phyloP scores from a whole-genome alignment of 2,329 filamentous ascomycete species.

The Penicillium brasilianum region DNA sequence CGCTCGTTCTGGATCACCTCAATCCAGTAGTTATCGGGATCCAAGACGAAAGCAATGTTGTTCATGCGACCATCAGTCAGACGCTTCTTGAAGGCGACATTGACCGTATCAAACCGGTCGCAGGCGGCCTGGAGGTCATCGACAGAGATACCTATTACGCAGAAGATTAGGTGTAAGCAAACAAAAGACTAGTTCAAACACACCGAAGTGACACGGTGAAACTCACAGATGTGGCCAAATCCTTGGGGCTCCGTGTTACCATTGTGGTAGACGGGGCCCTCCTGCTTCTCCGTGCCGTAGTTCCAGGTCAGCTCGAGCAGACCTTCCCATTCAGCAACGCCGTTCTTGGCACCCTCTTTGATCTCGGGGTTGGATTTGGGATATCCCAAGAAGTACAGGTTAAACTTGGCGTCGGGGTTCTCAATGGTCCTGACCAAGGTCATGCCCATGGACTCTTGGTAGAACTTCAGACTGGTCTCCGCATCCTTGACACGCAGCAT shows the following conservation, averaged over 20 bases:
- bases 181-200: not conserved
- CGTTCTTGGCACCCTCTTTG: conserved; percentile 57
- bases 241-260: conserved; percentile 91
- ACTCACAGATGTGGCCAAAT: conserved; percentile 88
- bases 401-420: conserved; percentile 74
- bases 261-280: conserved; percentile 86
- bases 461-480: conserved; percentile 76
- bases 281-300: conserved; percentile 73
- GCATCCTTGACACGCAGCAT: conserved; percentile 93
- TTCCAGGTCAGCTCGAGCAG: conserved; percentile 90
- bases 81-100: conserved; percentile 92
- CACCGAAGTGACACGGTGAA: not conserved
- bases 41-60: conserved; percentile 88
- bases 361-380: conserved; percentile 60
- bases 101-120: conserved; percentile 78
- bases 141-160: conserved; percentile 69
- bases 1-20: conserved; percentile 73
- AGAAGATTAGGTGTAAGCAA: conserved; percentile 3
- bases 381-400: conserved; percentile 92
- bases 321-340: conserved; percentile 74
- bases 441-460: conserved; percentile 90
- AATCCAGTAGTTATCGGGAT: conserved; percentile 84
- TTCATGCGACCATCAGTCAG: conserved; percentile 91
- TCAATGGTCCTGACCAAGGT: conserved; percentile 74
- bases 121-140: conserved; percentile 90